Evolutionary conservation across 176 grass and related monocot species (phyloP).

Genomic region (Carex parvula): DNA sequence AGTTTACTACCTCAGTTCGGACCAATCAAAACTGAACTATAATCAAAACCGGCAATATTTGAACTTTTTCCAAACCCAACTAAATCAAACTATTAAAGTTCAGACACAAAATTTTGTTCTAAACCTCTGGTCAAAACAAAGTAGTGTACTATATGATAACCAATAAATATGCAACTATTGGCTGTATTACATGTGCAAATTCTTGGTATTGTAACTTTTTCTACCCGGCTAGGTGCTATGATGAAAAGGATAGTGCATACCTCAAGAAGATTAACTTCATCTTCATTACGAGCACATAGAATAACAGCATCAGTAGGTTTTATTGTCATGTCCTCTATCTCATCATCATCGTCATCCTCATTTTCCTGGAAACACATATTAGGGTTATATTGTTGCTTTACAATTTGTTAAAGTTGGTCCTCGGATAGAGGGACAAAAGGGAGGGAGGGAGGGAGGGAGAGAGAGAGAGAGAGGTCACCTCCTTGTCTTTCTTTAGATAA

Average conservation of each 20-base stretch:
- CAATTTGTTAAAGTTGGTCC: background rate
- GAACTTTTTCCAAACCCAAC: too few species aligned
- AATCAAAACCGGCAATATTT: too few species aligned
- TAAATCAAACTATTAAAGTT: too few species aligned
- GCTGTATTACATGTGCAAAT: background rate
- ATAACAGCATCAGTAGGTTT: conserved; percentile 75
- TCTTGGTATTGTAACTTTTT: background rate
- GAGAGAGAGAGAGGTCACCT: conserved; percentile 33
- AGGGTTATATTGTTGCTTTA: background rate
- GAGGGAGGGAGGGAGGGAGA: background rate
- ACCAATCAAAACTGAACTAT: too few species aligned
- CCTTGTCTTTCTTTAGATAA: conserved; percentile 45
- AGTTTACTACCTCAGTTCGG: background rate
- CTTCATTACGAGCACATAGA: conserved; percentile 72
- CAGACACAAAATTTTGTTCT: background rate
- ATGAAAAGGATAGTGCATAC: conserved; percentile 32
- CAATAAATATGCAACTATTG: background rate
- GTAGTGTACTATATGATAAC: background rate
- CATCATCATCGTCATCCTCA: conserved; percentile 53
- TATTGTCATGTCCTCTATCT: conserved; percentile 72
- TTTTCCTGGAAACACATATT: conserved; percentile 28
- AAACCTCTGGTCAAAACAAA: background rate
- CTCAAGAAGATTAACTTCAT: conserved; percentile 87
- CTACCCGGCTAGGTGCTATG: background rate
- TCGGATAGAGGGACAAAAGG: too few species aligned